Evolutionary conservation across 805 yeast genomes (phyloP), one percentile per base, ranked within the genome.

Genomic region (Ogataea ramenticola): DNA sequence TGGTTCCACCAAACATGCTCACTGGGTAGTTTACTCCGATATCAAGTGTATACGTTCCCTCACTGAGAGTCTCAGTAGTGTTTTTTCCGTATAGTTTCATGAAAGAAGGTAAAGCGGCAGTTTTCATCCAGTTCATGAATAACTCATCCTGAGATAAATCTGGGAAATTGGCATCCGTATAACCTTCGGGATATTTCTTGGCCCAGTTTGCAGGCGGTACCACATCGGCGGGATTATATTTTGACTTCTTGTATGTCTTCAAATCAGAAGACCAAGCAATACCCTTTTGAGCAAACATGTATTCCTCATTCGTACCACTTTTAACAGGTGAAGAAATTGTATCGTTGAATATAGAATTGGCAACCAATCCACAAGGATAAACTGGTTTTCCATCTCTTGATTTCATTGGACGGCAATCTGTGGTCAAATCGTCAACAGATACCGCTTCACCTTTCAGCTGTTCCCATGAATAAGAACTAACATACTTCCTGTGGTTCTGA

Each of bases 71-170:
- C 1, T 67, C 67, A 2, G 77, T 68, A 46, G 79, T 82, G 64
- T 87, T 90, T 52, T 84, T 79, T 39, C 83, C 74, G 36, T 89
- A 90, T 32, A 89, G 65, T 60, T 93, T 91, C 71, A 84, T 80
- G 58, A 93, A 91, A 12, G 83, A 78, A 24, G 98, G 95, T 49
- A 91, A 70, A 0, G 95, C 96, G 0, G 98, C 96, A 1, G 97
- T 89, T 56, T 95, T 79, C 97, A 91, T 91, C 99, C 99, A 91
- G 62, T 89, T 91, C 68, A 89, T 96, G 54, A 91, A 76, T 51
- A 81, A 81, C 58, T 87, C 91, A 88, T 93, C 81, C 32, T 66
- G 59, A 2, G 86, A 72, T 40, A 91, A 60, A 57, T 86, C 82
- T 3, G 95, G 96, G 48, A 91, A 54, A 61, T 87, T 88, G 6